A percentile compares a stretch with the other conserved stretches of the same genome.
Conservation (phyloP, 2,329 filamentous ascomycete species). For the Acephala macrosclerotiorum region DNA sequence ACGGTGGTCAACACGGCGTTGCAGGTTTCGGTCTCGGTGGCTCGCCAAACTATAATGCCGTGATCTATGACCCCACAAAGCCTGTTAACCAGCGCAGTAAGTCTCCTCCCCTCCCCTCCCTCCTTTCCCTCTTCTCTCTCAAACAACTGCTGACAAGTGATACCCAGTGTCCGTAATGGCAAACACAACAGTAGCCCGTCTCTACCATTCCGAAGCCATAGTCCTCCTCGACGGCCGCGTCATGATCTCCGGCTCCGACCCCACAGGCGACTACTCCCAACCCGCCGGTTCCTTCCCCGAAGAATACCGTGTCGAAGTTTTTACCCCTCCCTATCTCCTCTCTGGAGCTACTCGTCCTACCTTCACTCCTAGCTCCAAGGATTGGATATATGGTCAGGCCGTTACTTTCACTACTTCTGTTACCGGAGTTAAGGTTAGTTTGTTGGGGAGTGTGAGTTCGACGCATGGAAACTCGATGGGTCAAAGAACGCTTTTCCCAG, state of each 20-base stretch:
- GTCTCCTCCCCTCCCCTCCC: background rate
- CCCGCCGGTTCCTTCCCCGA: conserved; percentile 53
- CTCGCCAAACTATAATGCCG: conserved; percentile 65
- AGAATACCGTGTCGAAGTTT: conserved; percentile 72
- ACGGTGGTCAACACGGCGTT: conserved; percentile 65
- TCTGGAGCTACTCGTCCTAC: conserved; percentile 58
- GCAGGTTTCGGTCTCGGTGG: conserved; percentile 69
- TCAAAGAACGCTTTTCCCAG: conserved; percentile 68
- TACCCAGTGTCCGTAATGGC: conserved; percentile 62
- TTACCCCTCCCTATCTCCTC: conserved; percentile 67
- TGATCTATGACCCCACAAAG: conserved; percentile 67
- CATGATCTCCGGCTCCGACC: conserved; percentile 65
- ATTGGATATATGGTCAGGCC: conserved; percentile 56
- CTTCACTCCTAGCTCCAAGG: conserved; percentile 59
- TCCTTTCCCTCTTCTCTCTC: background rate
- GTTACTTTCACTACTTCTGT: conserved; percentile 23
- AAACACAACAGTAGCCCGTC: conserved; percentile 67
- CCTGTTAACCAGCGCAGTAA: conserved; percentile 58
- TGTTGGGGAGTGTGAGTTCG: conserved; percentile 50
- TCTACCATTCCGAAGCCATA: conserved; percentile 72
- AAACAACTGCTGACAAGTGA: background rate
- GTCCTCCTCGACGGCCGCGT: conserved; percentile 70
- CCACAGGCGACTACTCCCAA: conserved; percentile 48
- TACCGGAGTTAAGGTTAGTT: conserved; percentile 23
- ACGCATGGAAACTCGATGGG: conserved; percentile 73